Evolutionary conservation across 495 filamentous ascomycete species (phyloP).

Genomic region (Penicillium samsonianum): DNA sequence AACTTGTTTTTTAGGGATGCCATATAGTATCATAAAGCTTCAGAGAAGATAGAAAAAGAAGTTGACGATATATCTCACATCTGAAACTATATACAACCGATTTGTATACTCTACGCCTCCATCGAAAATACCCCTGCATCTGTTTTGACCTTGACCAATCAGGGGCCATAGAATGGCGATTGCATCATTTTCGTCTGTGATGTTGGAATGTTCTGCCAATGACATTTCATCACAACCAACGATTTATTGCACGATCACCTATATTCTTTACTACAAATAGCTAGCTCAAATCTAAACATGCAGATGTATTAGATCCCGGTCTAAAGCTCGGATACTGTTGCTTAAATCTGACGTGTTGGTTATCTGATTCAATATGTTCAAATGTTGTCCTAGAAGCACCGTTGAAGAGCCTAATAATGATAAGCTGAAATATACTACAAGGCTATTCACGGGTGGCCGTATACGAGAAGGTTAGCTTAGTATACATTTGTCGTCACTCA

Average conservation of each 20-base stretch:
- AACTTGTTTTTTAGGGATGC: not conserved
- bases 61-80: not conserved
- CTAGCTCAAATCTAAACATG: not conserved
- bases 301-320: not conserved
- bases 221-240: not conserved
- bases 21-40: not conserved
- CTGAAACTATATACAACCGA: not conserved
- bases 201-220: slow-evolving; percentile 16
- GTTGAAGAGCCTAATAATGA: too few relatives aligned
- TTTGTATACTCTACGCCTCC: not conserved
- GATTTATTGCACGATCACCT: not conserved
- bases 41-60: not conserved
- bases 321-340: not conserved
- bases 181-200: slow-evolving; percentile 10
- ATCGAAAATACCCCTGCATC: not conserved
- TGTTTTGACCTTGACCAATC: slow-evolving; percentile 8
- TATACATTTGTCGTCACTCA: too few relatives aligned
- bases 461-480: too few relatives aligned
- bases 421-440: too few relatives aligned
- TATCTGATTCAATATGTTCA: too few relatives aligned
- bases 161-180: slow-evolving; percentile 3
- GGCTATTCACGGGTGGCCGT: too few relatives aligned
- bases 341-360: not conserved
- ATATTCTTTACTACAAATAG: not conserved
- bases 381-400: too few relatives aligned